A percentile compares a stretch with the other conserved stretches of the same genome.
phyloP scores from a whole-genome alignment of 2,329 filamentous ascomycete species.

The Drechslerella stenobrocha region DNA sequence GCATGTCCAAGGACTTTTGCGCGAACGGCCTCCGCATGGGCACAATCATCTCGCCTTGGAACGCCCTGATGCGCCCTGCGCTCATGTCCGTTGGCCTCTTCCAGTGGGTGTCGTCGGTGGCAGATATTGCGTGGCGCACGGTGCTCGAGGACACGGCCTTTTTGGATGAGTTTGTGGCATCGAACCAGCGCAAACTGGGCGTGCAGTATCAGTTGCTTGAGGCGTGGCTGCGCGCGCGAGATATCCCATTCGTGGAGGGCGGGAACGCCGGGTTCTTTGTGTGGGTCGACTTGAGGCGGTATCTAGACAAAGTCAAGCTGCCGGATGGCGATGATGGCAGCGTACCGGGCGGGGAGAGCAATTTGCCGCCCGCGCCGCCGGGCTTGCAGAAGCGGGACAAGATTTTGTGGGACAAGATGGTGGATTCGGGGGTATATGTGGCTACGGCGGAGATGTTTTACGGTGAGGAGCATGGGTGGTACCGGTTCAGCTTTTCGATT shows the following conservation, averaged over 20 bases:
- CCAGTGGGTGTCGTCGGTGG: conserved; percentile 58
- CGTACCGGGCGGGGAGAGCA: conserved; percentile 29
- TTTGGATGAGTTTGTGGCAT: conserved; percentile 57
- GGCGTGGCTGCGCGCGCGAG: conserved; percentile 56
- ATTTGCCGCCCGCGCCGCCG: conserved; percentile 31
- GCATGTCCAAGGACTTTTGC: conserved; percentile 62
- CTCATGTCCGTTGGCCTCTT: conserved; percentile 58
- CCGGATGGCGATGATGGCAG: conserved; percentile 35
- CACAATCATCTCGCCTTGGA: conserved; percentile 60
- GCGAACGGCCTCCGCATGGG: conserved; percentile 63
- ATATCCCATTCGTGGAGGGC: conserved; percentile 59
- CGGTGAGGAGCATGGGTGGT: conserved; percentile 57
- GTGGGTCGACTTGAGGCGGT: conserved; percentile 59
- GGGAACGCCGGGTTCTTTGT: conserved; percentile 65
- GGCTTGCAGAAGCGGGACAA: conserved; percentile 50
- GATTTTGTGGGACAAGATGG: conserved; percentile 55
- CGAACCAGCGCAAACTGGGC: conserved; percentile 58
- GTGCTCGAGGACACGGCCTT: conserved; percentile 59
- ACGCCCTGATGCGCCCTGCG: conserved; percentile 56
- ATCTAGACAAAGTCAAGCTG: conserved; percentile 27
- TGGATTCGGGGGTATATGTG: conserved; percentile 56
- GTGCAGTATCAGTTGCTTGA: conserved; percentile 57
- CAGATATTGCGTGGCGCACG: conserved; percentile 57
- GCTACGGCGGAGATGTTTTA: conserved; percentile 55
- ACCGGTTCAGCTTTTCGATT: conserved; percentile 53